Base-by-base conservation (phyloP, 179 eudicot species). In the Spinacia oleracea region DNA sequence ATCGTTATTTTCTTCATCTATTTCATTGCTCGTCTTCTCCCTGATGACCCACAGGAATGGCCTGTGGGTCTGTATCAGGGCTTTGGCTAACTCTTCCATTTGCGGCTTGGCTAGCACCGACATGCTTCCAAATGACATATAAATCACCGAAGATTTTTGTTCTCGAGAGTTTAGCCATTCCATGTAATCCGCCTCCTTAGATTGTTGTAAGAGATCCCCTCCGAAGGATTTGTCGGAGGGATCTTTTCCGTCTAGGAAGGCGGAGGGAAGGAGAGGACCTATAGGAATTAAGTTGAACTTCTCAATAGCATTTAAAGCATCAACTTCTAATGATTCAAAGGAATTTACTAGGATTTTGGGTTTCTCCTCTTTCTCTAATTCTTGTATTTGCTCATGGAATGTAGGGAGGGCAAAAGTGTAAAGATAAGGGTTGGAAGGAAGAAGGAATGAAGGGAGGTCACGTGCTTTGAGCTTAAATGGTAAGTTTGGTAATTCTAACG, bases 401-500 rank as follows among this genome's bases (percentile, higher is more conserved):
- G 77, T 60, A 10, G 77, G 79, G n/a, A 87, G 81, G 0, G 72
- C 80, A 60, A 83, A 81, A 3, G 32, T 83, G 79, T 79, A 40
- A 9, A 78, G 58, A 43, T 64, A 23, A 9, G 83, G 82, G 32
- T 73, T 76, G 6, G 88, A 78, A 18, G 91, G 86, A 1, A 78
- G 51, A 20, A 91, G 58, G 56, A 88, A 88, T 3, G 93, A 87
- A 6, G 95, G 95, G 21, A 92, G 82, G 76, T 92, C 97, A 53
- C 46, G 64, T 0, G 72, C 11, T 35, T 46, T 53, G 0, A 92
- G 78, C 48, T 81, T 70, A 7, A 66, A 64, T 70, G 95, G 91
- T 81, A 91, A 58, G n/a, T 89, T 87, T 6, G 92, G 94, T 72
- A 92, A 77, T 35, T 89, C 56, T 6, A 90, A 27, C 2, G 82